phyloP scores from a whole-genome alignment of 2,329 filamentous ascomycete genomes.

The Paramyrothecium sp. region DNA sequence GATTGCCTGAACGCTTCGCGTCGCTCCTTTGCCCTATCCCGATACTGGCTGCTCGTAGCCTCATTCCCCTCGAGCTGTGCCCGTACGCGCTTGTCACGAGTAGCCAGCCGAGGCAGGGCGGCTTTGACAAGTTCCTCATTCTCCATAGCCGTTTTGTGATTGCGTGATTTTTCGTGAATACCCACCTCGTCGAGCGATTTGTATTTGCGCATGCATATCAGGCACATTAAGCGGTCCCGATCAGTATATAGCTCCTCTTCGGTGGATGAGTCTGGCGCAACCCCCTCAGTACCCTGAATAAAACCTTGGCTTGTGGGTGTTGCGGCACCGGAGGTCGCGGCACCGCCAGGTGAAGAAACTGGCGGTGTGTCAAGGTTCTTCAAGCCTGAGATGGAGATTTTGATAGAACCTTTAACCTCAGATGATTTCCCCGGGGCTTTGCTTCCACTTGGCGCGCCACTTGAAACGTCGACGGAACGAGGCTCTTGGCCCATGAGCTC shows the following conservation, averaged over 20 bases:
- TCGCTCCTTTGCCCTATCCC: constrained; percentile 68
- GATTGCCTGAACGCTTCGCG: constrained; percentile 62
- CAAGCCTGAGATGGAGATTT: constrained; percentile 28
- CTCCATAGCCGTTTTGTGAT: constrained; percentile 38
- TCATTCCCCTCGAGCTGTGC: constrained; percentile 24
- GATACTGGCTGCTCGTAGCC: constrained; percentile 42
- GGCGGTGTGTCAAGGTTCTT: constrained; percentile 12
- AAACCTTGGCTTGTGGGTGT: constrained; percentile 1
- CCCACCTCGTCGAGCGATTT: constrained; percentile 40
- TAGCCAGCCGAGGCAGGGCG: constrained; percentile 37
- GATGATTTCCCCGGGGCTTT: constrained; percentile 7
- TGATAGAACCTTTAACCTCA: constrained; percentile 22
- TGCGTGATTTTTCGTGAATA: constrained; percentile 40
- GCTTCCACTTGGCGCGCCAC: constrained; percentile 1
- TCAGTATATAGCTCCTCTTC: constrained; percentile 48
- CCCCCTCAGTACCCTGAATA: background rate
- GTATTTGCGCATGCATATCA: constrained; percentile 46
- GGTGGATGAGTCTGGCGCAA: background rate
- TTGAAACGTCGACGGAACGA: background rate
- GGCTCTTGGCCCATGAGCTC: constrained; percentile 29
- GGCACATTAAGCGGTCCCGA: constrained; percentile 43
- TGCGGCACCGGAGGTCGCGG: constrained; percentile 6
- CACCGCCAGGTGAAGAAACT: constrained; percentile 1
- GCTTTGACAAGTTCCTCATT: constrained; percentile 47
- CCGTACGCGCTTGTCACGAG: constrained; percentile 33